phyloP scores from a whole-genome alignment of 768 basidiomycete species.

The Kondoa subrosea region DNA sequence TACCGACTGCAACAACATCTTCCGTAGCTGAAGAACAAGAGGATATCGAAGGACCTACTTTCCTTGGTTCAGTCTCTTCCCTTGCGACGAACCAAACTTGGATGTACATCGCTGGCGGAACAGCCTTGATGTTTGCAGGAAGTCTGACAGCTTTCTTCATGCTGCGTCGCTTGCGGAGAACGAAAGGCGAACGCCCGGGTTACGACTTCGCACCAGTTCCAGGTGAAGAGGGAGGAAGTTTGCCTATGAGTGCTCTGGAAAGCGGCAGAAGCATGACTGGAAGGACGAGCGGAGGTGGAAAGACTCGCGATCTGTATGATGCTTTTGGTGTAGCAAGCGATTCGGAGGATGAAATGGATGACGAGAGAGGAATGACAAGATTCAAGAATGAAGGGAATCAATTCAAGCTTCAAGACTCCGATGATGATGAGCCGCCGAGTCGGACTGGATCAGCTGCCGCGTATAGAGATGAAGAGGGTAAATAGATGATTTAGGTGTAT shows the following conservation, averaged over 20 bases:
- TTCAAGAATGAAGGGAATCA: not conserved
- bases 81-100: conserved; percentile 63
- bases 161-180: conserved; percentile 41
- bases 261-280: conserved; percentile 28
- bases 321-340: conserved; percentile 43
- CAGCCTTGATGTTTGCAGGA: conserved; percentile 56
- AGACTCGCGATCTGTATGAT: conserved; percentile 83
- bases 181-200: conserved; percentile 24
- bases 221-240: conserved; percentile 47
- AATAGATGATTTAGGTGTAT: not conserved
- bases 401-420: conserved; percentile 1
- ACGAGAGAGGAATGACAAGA: conserved; percentile 6
- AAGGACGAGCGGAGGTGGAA: conserved; percentile 23
- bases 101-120: conserved; percentile 75
- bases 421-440: conserved; percentile 1
- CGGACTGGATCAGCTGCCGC: not conserved
- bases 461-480: conserved; percentile 2
- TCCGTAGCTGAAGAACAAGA: conserved; percentile 54
- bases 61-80: conserved; percentile 61
- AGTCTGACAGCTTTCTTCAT: conserved; percentile 62
- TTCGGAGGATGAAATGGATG: conserved; percentile 27
- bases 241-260: conserved; percentile 59
- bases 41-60: conserved; percentile 29
- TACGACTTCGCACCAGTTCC: conserved; percentile 29
- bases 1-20: conserved; percentile 26